phyloP scores from a whole-genome alignment of 2,329 filamentous ascomycete species.

The Claviceps humidiphila region DNA sequence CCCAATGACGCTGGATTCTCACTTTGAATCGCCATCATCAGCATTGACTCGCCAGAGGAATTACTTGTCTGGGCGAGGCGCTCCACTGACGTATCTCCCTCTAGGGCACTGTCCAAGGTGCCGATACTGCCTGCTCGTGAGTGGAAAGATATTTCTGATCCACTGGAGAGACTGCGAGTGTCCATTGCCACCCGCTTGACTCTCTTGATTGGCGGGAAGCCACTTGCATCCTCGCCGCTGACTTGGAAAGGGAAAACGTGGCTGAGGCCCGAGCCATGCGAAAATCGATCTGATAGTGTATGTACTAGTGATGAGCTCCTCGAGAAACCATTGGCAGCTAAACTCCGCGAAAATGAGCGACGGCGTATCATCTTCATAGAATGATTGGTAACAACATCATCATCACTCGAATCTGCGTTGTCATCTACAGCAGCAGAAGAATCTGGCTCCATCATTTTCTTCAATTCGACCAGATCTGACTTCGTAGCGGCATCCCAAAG shows the following conservation, averaged over 20 bases:
- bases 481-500: conserved; percentile 76
- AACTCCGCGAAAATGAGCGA: conserved; percentile 34
- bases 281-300: conserved; percentile 36
- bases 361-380: conserved; percentile 33
- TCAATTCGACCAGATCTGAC: conserved; percentile 65
- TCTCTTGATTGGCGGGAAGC: conserved; percentile 30
- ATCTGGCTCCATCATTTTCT: conserved; percentile 65
- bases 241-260: conserved; percentile 86
- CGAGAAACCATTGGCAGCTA: conserved; percentile 29
- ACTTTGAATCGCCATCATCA: conserved; percentile 73
- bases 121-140: conserved; percentile 69
- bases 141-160: conserved; percentile 69
- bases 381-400: conserved; percentile 35
- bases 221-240: conserved; percentile 30
- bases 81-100: conserved; percentile 78
- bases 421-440: conserved; percentile 33
- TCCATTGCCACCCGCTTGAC: conserved; percentile 82
- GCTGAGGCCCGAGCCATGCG: conserved; percentile 46
- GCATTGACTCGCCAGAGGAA: conserved; percentile 65
- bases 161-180: conserved; percentile 73
- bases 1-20: conserved; percentile 57
- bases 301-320: conserved; percentile 28
- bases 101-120: conserved; percentile 58
- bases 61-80: conserved; percentile 59
- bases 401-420: conserved; percentile 27